Base-by-base conservation (phyloP, 495 filamentous ascomycete species). In the Platismatia glauca region DNA sequence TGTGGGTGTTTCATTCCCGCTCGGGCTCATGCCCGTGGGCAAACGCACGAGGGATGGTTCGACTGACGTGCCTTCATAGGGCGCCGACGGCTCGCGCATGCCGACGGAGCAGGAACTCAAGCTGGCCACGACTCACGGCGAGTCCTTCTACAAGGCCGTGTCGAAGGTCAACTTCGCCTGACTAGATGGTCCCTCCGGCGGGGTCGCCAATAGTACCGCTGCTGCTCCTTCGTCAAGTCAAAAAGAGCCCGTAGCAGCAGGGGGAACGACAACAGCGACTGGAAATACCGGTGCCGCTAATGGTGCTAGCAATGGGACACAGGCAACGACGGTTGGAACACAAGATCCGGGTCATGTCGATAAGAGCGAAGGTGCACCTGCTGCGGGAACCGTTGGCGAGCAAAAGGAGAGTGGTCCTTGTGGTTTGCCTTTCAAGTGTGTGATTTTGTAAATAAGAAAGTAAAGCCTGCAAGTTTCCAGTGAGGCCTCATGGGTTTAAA, bases 111-210 rank as follows among this genome's bases (percentile, higher is more conserved):
- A 79, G 60, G 95, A 99, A 79, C 77, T 95, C 64, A 73, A 85
- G 68, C 70, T 99, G 39, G 94, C 95, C 60, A 79, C 77, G 59
- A 81, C 76, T 66, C 94, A 97, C 77, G 94, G 95, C 71, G 84
- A 89, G 80, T 73, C 80, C 59, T 99, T 97, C 80, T 96, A 91
- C 76, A 78, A 87, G 75, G 77, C 81, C 67, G 84, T 96, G 61
- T 71, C 83, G 69, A 90, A 89, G 79, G 82, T 82, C 73, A 81
- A 77, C 67, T 87, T 87, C 73, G 81, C 78, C 38, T 98, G 90
- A 96, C 88, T 96, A 77, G 82, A 90, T 87, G 88, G 78, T 52
- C 8, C 20, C 15, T 35, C 55, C 4, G 33, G 55, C 37, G 55
- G 34, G 34, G 37, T 8, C n/a, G 22, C 33, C 34, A 39, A 4